Evolutionary conservation across 257 asterid species (phyloP), one percentile per base, ranked within the genome.

Genomic region (Dorcoceras hygrometricum): DNA sequence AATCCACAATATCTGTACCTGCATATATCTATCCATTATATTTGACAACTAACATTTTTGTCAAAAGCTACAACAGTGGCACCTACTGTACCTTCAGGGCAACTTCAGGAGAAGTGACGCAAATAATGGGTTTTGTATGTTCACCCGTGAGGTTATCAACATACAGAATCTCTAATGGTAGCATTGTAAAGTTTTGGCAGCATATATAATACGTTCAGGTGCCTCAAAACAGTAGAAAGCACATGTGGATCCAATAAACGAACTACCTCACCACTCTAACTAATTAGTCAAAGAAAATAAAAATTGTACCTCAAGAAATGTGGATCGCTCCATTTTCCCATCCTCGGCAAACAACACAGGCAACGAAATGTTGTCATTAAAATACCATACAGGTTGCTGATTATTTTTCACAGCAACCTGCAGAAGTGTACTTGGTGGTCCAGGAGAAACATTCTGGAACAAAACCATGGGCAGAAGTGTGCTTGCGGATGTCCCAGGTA

Each of bases 371-470:
- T 81, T 85, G 79, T 94, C 99, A 31, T 39, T 87, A 84, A 89
- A 94, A 76, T 94, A 94, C 96, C 95, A 90, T 4, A 88, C 97
- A 62, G 98, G 99, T 76, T 94, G 99, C 84, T 94, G 99, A 75
- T 83, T 94, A 75, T 94, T 94, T 77, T 91, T 94, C 83, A 94
- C 87, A 67, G 99, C 99, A 71, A 94, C 86, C 84, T 94, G 99
- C 73, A 94, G 82, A 80, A 84, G 81, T 60, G 96, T 73, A 67
- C 70, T 94, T 24, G 98, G 88, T 8, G 96, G 95, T 62, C 89
- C 90, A 61, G 96, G 91, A 54, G 97, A 83, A 22, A 86, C 19
- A 72, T 94, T 94, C 78, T 94, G 96, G 83, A 83, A 87, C 72
- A 83, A 72, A 71, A 91, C 95, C 99, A 94, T 91, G 2, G 99